These are phyloP conservation scores for Hylodesmum podocarpum DNA, from an alignment of 306 rosid species.

Conservation along the genomic window DNA sequence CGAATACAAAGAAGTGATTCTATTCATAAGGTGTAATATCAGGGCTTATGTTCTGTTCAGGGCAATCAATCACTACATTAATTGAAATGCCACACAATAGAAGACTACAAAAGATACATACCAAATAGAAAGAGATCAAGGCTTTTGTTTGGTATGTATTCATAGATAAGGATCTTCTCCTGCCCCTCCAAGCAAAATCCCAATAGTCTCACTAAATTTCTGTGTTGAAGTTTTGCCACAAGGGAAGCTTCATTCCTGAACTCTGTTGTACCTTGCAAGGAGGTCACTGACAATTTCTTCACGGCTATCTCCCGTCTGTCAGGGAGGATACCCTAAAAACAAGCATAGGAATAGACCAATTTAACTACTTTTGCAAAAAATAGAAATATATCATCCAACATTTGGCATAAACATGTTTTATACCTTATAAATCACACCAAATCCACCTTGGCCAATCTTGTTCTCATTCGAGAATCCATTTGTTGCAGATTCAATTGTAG, in stretches of 20 bases:
- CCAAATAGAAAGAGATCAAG: slow-evolving; percentile 56
- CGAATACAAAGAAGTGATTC: not conserved
- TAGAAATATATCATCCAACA: not conserved
- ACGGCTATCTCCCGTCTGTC: slow-evolving; percentile 61
- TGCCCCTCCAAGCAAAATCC: slow-evolving; percentile 62
- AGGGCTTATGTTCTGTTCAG: not conserved
- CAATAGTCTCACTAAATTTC: slow-evolving; percentile 53
- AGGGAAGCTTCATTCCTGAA: slow-evolving; percentile 63
- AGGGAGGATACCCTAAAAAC: slow-evolving; percentile 47
- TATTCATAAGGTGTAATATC: not conserved
- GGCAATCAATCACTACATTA: not conserved
- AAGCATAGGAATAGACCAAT: not conserved
- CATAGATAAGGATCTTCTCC: slow-evolving; percentile 65
- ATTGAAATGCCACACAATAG: not conserved
- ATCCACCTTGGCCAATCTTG: slow-evolving; percentile 60
- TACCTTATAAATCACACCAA: slow-evolving; percentile 61
- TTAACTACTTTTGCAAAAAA: not conserved
- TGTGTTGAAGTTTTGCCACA: slow-evolving; percentile 64
- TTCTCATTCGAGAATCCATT: slow-evolving; percentile 40
- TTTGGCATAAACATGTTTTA: not conserved
- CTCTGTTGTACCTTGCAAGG: slow-evolving; percentile 58
- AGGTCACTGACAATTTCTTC: slow-evolving; percentile 52
- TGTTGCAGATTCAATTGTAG: slow-evolving; percentile 45
- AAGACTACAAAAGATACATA: slow-evolving; percentile 20
- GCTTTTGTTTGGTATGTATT: slow-evolving; percentile 58